Evolutionary conservation across 495 filamentous ascomycete species (phyloP).

Genomic region (Hyaloscypha bicolor): DNA sequence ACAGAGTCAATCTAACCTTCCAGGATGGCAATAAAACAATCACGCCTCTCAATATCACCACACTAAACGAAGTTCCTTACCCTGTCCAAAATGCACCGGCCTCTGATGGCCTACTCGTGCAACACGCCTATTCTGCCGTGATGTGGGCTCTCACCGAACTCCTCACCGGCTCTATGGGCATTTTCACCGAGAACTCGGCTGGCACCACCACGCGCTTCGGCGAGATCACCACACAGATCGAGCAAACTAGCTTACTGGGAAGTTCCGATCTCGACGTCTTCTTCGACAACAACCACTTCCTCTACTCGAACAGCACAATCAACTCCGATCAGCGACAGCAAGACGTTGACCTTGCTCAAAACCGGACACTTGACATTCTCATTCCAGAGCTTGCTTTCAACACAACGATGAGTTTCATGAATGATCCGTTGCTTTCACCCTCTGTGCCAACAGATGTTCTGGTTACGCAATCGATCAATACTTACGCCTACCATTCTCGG

Average conservation of each 20-base stretch:
- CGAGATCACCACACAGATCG: slow-evolving; percentile 24
- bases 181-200: slow-evolving; percentile 15
- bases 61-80: background rate
- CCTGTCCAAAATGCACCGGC: background rate
- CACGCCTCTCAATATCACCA: background rate
- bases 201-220: too few relatives aligned
- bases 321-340: slow-evolving; percentile 23
- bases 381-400: slow-evolving; percentile 33
- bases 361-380: slow-evolving; percentile 24
- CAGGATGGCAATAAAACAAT: slow-evolving; percentile 2
- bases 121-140: slow-evolving; percentile 26
- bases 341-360: slow-evolving; percentile 28
- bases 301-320: background rate
- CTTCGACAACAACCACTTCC: slow-evolving; percentile 24
- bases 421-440: background rate
- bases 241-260: slow-evolving; percentile 27
- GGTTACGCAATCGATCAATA: slow-evolving; percentile 4
- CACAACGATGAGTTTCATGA: slow-evolving; percentile 32
- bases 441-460: slow-evolving; percentile 5
- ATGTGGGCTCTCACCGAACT: slow-evolving; percentile 25
- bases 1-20: slow-evolving; percentile 3
- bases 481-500: slow-evolving; percentile 31
- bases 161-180: slow-evolving; percentile 27
- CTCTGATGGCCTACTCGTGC: background rate
- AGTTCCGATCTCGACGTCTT: slow-evolving; percentile 30